Base-by-base conservation (phyloP, 2,329 filamentous ascomycete species). In the Diaporthe sp. region DNA sequence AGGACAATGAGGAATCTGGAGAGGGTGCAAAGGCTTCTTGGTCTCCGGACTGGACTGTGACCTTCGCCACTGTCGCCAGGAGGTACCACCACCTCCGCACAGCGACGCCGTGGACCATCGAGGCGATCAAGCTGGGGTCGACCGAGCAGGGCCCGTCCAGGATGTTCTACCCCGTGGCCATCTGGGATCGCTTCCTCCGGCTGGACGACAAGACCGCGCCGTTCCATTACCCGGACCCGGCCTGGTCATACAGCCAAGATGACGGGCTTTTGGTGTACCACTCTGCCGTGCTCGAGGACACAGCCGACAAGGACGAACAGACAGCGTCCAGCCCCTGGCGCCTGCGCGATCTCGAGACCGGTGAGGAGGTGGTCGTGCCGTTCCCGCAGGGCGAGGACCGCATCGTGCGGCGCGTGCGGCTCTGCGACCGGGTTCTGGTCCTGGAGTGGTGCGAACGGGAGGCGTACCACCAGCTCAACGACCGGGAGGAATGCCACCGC, bases 361-460 rank as follows among this genome's bases (percentile, higher is more conserved):
- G 86, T 13, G 78, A 79, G 5, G 82, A 85, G n/a, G 82, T 84
- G 39, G 79, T 81, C 3, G 84, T 92, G 22, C 89, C 90, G 1
- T 91, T 93, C 77, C 61, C 75, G 13, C 83, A 88, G 49, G 83
- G 85, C 7, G 76, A 80, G 1, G 84, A 84, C 10, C 91, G 88
- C 78, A 85, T 89, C 46, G 83, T 92, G 37, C 85, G 91, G 17
- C 86, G 91, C 17, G 81, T 91, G 4, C 86, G 91, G 19, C 83
- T 93, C 5, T 86, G 87, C 44, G 83, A 88, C 46, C 84, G 84
- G 2, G 84, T 92, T n/a, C 83, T 93, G n/a, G 79, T 92, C 25
- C 83, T 93, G n/a, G 91, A 93, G 80, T 93, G 91, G 91, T 90
- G 89, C 68, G 89, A 91, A 79, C 81, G 84, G 2, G 83, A 86